Base-by-base conservation (phyloP, 768 basidiomycete species). In the Lactarius evosmus region DNA sequence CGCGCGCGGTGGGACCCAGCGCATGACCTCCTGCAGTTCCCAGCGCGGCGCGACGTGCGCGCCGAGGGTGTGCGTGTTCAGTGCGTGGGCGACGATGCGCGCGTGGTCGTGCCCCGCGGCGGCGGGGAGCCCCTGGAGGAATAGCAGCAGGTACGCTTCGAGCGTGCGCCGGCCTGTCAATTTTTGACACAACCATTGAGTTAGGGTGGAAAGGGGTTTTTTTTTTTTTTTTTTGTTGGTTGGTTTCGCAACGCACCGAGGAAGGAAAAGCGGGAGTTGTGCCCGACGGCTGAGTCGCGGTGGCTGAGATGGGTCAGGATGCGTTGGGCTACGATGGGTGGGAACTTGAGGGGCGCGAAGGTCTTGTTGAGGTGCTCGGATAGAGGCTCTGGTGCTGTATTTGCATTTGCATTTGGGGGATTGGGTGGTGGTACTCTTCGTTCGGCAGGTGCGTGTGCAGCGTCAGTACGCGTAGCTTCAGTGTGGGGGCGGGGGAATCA, bases 241-340 rank as follows among this genome's bases (percentile, higher is more conserved):
- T n/a, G n/a, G n/a, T n/a, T n/a, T n/a, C n/a, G n/a, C n/a, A n/a
- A n/a, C 84, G 61, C 69, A 89, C 91, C 92, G 32, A 91, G 79
- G 70, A 93, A 94, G 46, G 82, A 78, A 51, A 89, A 75, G 11
- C 84, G 84, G 52, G 81, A 84, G 69, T 93, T 93, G 72, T 92
- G 89, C 2, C 91, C 89, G 51, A 80, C 74, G 54, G 72, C 66
- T 32, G 89, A 87, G 60, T 83, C 78, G 53, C 78, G 82, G 74
- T 91, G 91, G 74, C 89, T 91, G 7, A 80, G 79, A 71, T 94
- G 92, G 3, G 92, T 94, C 67, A 93, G 76, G 66, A 91, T 80
- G 63, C 91, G 84, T 67, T 80, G 79, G 8, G 89, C 87, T 52
- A 92, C 78, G 67, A 89, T 87, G 5, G 79, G 78, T 14, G 88